Base-by-base conservation (phyloP, 2,329 filamentous ascomycete genomes). In the Aspergillus sp. region DNA sequence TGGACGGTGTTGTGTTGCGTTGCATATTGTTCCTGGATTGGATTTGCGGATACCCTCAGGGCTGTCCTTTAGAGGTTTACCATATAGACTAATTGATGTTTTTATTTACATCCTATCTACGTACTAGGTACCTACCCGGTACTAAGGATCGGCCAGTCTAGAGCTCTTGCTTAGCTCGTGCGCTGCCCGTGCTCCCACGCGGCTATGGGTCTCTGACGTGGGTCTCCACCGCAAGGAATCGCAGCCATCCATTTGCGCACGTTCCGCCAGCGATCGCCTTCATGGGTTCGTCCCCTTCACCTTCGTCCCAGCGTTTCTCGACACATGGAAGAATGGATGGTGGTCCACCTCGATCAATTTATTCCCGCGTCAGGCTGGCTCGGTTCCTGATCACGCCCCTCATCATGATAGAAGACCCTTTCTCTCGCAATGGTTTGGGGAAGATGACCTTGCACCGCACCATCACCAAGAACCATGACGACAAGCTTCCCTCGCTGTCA, bases 201-300 rank as follows among this genome's bases (percentile, higher is more conserved):
- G 6, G 14, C 32, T 14, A 45, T 36, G 36, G 26, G 9, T 16
- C 36, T 33, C 26, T 33, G 33, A 26, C 45, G 45, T 38, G 22
- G 20, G 35, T 45, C 54, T 49, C 52, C 50, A 50, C 45, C 35
- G 41, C 33, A 7, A 42, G 41, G 55, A 58, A 50, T 52, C 51
- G 41, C 45, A 60, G 56, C 60, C 60, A 60, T 54, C 57, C 56
- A 54, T 59, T 59, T 52, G 43, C 45, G 54, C 60, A 63, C 60
- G 60, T 62, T 62, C 56, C 35, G 35, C 20, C 26, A 33, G 47
- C 20, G 38, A 51, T 52, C 43, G 44, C 52, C 48, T 49, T 47
- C 35, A 52, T 52, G 40, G 33, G 38, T 35, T 50, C 38, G 11
- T 13, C 26, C 43, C 35, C 4, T 4, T 38, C 14, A n/a, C 14